Evolutionary conservation across 768 basidiomycete genomes (phyloP), one percentile per base, ranked within the genome.

Genomic region (Mycena indigotica): DNA sequence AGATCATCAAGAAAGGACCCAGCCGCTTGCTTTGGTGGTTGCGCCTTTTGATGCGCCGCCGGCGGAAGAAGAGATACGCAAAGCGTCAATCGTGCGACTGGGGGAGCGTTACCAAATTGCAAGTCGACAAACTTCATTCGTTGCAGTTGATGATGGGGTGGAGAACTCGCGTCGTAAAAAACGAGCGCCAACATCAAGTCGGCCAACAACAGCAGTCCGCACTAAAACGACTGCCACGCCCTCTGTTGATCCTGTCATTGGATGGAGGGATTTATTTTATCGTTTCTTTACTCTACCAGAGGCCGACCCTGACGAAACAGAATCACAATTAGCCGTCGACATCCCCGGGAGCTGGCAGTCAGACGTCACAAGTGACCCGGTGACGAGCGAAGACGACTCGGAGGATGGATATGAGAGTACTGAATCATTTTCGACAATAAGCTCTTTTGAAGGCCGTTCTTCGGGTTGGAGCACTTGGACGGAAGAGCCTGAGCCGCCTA

Each of bases 51-150:
- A 51, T 17, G 69, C 73, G 28, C n/a, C n/a, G n/a, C n/a, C n/a
- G n/a, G 66, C 72, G 1, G 66, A 69, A 1, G 74, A 72, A 0
- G 72, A 76, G 23, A 65, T 76, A 26, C 72, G 72, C 24, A 78
- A 73, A 65, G 78, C 78, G 3, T 73, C 75, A 2, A 81, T 85
- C 28, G 66, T 84, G 12, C 73, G 75, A 32, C 73, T 86, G 1
- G 85, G 83, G 5, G 68, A 75, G 56, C 68, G 67, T 28, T 86
- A 86, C 58, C 78, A 80, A 55, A 74, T 87, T 40, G 77, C 74
- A 1, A 86, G 80, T 66, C 64, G 65, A 38, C 67, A 79, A 56
- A 87, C 85, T 0, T 83, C 83, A 2, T 87, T 86, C 62, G 71
- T 87, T 41, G 85, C 82, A 1, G 71, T 83, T 2, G 80, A 53